Percentiles rank a stretch among this genome's conserved stretches.
Conservation (phyloP, 768 basidiomycete species). For the Mycena venus region DNA sequence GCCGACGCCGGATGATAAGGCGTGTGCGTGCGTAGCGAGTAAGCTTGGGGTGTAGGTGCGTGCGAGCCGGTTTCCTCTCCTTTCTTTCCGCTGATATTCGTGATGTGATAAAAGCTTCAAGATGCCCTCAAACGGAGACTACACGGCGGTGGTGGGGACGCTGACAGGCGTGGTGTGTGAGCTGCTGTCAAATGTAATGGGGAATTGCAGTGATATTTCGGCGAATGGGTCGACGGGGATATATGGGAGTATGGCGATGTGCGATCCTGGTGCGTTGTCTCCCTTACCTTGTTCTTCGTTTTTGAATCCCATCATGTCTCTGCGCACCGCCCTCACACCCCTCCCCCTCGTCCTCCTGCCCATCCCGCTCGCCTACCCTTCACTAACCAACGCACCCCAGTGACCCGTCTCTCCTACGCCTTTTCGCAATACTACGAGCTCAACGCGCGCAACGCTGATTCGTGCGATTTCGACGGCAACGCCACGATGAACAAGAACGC, state of each 20-base stretch:
- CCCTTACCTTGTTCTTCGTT: too few relatives aligned
- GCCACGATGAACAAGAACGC: conserved; percentile 15
- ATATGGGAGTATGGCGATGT: conserved; percentile 82
- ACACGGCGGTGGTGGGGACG: conserved; percentile 68
- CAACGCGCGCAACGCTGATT: neutral
- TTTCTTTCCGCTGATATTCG: too few relatives aligned
- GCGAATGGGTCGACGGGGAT: conserved; percentile 79
- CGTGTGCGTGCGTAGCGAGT: conserved; percentile 82
- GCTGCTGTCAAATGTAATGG: conserved; percentile 72
- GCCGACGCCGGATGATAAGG: conserved; percentile 84
- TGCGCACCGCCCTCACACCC: neutral
- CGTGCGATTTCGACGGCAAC: conserved; percentile 32
- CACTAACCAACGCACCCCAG: too few relatives aligned
- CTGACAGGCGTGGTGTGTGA: conserved; percentile 83
- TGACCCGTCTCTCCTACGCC: conserved; percentile 30
- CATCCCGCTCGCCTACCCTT: neutral
- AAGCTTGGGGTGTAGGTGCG: conserved; percentile 83
- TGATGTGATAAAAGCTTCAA: too few relatives aligned
- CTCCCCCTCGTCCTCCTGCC: neutral
- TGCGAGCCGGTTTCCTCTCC: too few relatives aligned
- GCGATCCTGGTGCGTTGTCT: conserved; percentile 84
- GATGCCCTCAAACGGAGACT: conserved; percentile 67
- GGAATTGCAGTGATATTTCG: conserved; percentile 76
- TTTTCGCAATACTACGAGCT: conserved; percentile 33
- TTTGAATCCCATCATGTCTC: too few relatives aligned